Percentiles rank a stretch among this genome's conserved stretches.
phyloP scores from a whole-genome alignment of 805 yeast genomes.

The Starmerella roubikii region DNA sequence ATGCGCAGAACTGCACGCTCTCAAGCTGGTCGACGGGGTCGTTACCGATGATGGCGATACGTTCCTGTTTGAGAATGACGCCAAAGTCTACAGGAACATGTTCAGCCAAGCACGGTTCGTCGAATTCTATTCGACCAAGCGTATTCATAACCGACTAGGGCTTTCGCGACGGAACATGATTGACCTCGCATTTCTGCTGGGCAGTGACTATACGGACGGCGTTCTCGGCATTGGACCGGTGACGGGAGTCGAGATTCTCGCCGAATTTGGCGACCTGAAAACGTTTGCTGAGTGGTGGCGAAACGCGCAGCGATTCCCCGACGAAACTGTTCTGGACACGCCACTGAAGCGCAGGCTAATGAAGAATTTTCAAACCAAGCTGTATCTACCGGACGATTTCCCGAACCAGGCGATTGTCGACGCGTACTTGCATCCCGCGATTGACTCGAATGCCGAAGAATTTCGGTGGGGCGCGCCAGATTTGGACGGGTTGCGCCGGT shows the following conservation, averaged over 20 bases:
- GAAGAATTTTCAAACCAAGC: constrained; percentile 46
- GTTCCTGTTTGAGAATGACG: constrained; percentile 74
- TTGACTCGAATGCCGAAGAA: constrained; percentile 62
- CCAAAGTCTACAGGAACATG: constrained; percentile 71
- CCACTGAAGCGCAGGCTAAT: constrained; percentile 36
- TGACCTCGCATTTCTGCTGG: constrained; percentile 69
- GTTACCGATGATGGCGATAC: constrained; percentile 97
- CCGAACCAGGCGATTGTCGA: constrained; percentile 57
- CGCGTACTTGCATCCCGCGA: constrained; percentile 71
- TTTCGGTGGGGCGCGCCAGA: constrained; percentile 89
- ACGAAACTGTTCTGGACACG: constrained; percentile 28
- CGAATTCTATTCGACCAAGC: constrained; percentile 57
- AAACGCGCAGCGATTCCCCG: constrained; percentile 30
- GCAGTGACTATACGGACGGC: constrained; percentile 94
- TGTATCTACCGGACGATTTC: constrained; percentile 44
- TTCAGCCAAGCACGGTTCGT: constrained; percentile 87
- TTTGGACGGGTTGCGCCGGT: constrained; percentile 61
- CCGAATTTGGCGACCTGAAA: constrained; percentile 50
- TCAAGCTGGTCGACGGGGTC: constrained; percentile 80
- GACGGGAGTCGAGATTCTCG: constrained; percentile 74
- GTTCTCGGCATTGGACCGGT: constrained; percentile 91
- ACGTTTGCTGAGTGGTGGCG: constrained; percentile 46
- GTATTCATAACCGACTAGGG: constrained; percentile 51
- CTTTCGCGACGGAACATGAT: constrained; percentile 51
- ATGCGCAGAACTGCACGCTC: constrained; percentile 63